A percentile compares a stretch with the other conserved stretches of the same genome.
Evolutionary conservation across 2,329 filamentous ascomycete species (phyloP).

Genomic region (Fusarium beomiforme): DNA sequence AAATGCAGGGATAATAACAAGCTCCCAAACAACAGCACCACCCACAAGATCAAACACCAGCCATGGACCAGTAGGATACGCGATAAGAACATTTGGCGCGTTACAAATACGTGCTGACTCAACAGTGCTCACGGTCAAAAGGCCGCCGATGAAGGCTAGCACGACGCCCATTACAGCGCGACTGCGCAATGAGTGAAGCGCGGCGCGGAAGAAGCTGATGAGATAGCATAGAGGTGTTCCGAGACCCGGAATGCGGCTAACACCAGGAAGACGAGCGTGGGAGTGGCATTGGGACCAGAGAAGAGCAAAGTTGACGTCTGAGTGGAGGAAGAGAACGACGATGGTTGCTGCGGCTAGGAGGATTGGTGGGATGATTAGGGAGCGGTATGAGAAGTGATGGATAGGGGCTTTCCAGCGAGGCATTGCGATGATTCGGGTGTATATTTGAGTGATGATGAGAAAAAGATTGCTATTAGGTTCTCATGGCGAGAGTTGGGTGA

Average conservation of each 20-base stretch:
- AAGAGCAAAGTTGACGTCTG: conserved; percentile 61
- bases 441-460: too few species aligned
- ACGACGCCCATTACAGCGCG: conserved; percentile 54
- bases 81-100: conserved; percentile 48
- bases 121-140: conserved; percentile 60
- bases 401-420: conserved; percentile 55
- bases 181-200: conserved; percentile 54
- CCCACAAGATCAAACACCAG: conserved; percentile 60
- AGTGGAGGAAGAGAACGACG: conserved; percentile 55
- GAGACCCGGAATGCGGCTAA: conserved; percentile 57
- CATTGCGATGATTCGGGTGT: conserved; percentile 27
- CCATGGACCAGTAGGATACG: conserved; percentile 55
- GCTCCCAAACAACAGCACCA: conserved; percentile 62
- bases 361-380: conserved; percentile 60
- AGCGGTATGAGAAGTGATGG: conserved; percentile 62
- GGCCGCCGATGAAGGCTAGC: conserved; percentile 56
- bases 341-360: conserved; percentile 57
- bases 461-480: background rate
- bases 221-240: conserved; percentile 61
- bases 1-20: conserved; percentile 62
- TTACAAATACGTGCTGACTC: conserved; percentile 60
- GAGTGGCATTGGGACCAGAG: conserved; percentile 65
- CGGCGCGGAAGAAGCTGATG: conserved; percentile 59
- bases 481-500: background rate
- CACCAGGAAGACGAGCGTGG: conserved; percentile 54